Conservation (phyloP, 176 grass and related monocot species). For the Oryza longistaminata region DNA sequence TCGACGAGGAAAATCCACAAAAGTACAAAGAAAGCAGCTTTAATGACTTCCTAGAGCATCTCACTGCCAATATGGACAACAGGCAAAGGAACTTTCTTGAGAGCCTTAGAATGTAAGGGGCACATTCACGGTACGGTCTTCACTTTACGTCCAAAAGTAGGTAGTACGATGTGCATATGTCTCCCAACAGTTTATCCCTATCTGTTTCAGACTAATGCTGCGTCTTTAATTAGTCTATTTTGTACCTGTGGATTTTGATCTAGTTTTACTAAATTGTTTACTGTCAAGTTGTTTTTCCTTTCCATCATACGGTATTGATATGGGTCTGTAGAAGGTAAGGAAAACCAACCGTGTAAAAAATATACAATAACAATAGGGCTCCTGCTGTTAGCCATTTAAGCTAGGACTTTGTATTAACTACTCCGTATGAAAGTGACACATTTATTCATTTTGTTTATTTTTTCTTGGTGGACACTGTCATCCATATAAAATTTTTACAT, state of each 20-base stretch:
- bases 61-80: constrained; percentile 23
- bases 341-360: constrained; percentile 18
- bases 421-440: neutral
- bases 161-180: neutral
- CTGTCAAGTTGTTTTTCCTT: constrained; percentile 6
- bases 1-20: constrained; percentile 49
- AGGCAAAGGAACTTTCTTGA: constrained; percentile 52
- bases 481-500: neutral
- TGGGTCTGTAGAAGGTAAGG: constrained; percentile 17
- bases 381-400: neutral
- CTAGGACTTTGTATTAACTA: neutral
- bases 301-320: neutral
- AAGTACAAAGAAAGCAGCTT: constrained; percentile 71
- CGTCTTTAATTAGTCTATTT: neutral
- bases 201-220: constrained; percentile 1
- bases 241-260: neutral
- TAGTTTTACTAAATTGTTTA: neutral
- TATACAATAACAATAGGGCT: neutral
- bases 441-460: neutral
- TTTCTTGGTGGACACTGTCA: neutral
- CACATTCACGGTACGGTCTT: neutral
- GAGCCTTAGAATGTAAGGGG: constrained; percentile 41
- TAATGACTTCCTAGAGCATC: constrained; percentile 65
- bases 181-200: neutral
- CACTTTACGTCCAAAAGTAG: constrained; percentile 15